phyloP scores from a whole-genome alignment of 371 early-diverging fungal species.

The Lichtheimia ramosa region DNA sequence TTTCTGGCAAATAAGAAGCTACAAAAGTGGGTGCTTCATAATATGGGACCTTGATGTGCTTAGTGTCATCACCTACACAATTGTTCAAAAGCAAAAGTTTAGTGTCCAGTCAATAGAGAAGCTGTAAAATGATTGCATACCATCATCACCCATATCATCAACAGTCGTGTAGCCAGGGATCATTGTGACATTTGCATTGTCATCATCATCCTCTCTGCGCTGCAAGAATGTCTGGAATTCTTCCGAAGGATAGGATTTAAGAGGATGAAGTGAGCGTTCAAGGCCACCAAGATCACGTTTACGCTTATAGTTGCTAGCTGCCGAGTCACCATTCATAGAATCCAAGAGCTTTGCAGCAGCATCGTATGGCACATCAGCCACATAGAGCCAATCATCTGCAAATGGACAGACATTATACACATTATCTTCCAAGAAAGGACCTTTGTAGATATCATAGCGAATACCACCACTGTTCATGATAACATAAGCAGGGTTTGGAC shows the following conservation, averaged over 20 bases:
- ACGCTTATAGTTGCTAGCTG: not conserved
- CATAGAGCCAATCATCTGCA: conserved; percentile 39
- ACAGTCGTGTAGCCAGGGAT: conserved; percentile 60
- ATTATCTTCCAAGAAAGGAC: conserved; percentile 50
- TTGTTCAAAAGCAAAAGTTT: not conserved
- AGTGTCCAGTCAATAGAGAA: no score
- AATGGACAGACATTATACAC: conserved; percentile 55
- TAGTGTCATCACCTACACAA: conserved; percentile 30
- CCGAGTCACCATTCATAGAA: conserved; percentile 36
- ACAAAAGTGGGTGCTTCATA: conserved; percentile 47
- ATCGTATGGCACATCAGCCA: conserved; percentile 36
- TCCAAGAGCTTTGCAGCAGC: conserved; percentile 38
- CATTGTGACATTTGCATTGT: not conserved
- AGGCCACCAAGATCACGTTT: conserved; percentile 1
- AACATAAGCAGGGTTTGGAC: conserved; percentile 32
- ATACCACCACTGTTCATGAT: conserved; percentile 4
- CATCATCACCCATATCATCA: conserved; percentile 51
- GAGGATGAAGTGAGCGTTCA: not conserved
- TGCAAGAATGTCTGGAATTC: no score
- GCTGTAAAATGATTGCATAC: not conserved
- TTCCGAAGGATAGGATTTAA: no score
- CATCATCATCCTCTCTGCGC: no score
- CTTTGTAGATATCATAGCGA: conserved; percentile 17
- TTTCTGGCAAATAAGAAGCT: conserved; percentile 21
- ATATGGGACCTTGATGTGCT: conserved; percentile 35